A percentile compares a stretch with the other conserved stretches of the same genome.
Conservation (phyloP, 2,329 filamentous ascomycete species). For the Ophiocordyceps camponoti-saundersi region DNA sequence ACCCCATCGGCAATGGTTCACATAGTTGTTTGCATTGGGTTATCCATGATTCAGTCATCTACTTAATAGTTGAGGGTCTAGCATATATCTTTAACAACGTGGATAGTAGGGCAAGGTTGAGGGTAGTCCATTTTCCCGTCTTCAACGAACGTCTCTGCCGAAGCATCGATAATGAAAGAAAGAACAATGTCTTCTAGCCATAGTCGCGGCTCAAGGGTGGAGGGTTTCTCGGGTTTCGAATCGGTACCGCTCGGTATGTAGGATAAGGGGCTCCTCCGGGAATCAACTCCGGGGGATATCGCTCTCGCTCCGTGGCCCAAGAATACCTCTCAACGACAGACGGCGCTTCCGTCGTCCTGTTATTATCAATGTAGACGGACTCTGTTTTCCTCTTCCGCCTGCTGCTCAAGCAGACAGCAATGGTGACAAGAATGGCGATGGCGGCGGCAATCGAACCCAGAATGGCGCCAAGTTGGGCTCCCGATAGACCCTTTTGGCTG, state of each 20-base stretch:
- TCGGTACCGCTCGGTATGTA: conserved; percentile 16
- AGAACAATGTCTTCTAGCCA: neutral
- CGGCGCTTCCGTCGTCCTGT: neutral
- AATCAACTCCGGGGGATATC: conserved; percentile 10
- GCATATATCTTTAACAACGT: too few relatives aligned
- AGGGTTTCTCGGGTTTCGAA: conserved; percentile 12
- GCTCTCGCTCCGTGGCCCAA: neutral
- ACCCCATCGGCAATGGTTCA: too few relatives aligned
- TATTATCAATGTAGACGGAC: neutral
- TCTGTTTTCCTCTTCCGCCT: neutral
- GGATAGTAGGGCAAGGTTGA: too few relatives aligned
- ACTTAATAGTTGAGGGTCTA: too few relatives aligned
- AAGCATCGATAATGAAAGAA: too few relatives aligned
- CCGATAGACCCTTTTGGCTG: conserved; percentile 9
- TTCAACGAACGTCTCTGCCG: too few relatives aligned
- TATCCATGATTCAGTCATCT: too few relatives aligned
- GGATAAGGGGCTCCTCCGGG: conserved; percentile 16
- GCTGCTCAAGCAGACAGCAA: conserved; percentile 12
- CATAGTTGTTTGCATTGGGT: too few relatives aligned
- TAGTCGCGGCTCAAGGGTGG: conserved; percentile 1
- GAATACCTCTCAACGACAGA: neutral
- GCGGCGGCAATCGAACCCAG: conserved; percentile 20
- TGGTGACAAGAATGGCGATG: conserved; percentile 16
- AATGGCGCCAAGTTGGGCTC: conserved; percentile 22
- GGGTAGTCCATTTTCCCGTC: too few relatives aligned